Evolutionary conservation across 2,329 filamentous ascomycete genomes (phyloP).

Genomic region (Paramyrothecium roridum): DNA sequence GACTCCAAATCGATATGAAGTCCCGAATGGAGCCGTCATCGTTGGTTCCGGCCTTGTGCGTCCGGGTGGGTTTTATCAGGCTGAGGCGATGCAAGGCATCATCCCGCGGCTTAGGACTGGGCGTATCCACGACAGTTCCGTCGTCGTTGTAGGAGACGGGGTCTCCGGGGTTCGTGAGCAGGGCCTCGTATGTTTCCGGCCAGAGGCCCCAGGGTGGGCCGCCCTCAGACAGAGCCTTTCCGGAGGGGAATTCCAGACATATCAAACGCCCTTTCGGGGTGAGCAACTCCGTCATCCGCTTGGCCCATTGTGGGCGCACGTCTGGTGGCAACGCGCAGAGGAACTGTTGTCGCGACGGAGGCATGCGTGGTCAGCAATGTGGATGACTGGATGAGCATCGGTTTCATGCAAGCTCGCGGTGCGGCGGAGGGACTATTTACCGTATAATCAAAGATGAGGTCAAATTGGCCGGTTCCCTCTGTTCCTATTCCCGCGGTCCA

Average conservation of each 20-base stretch:
- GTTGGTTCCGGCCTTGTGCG: constrained; percentile 43
- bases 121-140: constrained; percentile 38
- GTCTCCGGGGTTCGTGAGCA: constrained; percentile 68
- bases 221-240: constrained; percentile 60
- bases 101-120: constrained; percentile 33
- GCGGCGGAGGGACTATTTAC: constrained; percentile 31
- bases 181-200: constrained; percentile 67
- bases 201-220: constrained; percentile 74
- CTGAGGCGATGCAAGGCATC: constrained; percentile 40
- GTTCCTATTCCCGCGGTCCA: constrained; percentile 45
- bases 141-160: constrained; percentile 56
- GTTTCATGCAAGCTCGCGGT: neutral
- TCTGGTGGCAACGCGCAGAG: constrained; percentile 58
- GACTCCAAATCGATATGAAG: constrained; percentile 52
- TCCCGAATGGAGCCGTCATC: constrained; percentile 45
- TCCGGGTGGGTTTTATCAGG: constrained; percentile 47
- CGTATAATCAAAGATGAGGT: constrained; percentile 64
- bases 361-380: constrained; percentile 6
- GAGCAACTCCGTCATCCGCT: constrained; percentile 48
- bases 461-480: constrained; percentile 50
- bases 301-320: constrained; percentile 51
- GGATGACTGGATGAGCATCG: neutral
- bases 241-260: constrained; percentile 75
- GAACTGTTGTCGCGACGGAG: constrained; percentile 41
- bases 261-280: constrained; percentile 47